Evolutionary conservation across 1,284 basidiomycete species (phyloP).

Genomic region (Phenoliferia sp.): DNA sequence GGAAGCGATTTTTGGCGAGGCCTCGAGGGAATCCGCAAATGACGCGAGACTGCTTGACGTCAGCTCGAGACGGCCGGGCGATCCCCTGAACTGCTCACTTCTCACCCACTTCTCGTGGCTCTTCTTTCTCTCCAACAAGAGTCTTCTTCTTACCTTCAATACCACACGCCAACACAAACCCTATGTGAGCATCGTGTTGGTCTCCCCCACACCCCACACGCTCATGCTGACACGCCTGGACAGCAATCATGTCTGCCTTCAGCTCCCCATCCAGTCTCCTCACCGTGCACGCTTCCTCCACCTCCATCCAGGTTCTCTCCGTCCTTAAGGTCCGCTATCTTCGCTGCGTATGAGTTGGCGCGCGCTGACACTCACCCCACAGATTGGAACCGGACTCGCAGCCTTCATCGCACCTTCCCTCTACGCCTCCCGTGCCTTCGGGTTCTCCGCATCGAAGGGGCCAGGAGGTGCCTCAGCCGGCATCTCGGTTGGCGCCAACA

Average conservation of each 20-base stretch:
- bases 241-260: constrained; percentile 23
- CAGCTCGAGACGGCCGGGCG: neutral
- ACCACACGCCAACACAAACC: neutral
- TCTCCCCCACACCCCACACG: neutral
- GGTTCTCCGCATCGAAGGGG: constrained; percentile 10
- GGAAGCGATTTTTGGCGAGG: too few relatives aligned
- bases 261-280: constrained; percentile 26
- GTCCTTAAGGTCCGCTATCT: constrained; percentile 4
- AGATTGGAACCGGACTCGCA: constrained; percentile 5
- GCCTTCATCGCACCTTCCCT: constrained; percentile 16
- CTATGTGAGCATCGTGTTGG: neutral
- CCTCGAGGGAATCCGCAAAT: too few relatives aligned
- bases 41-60: too few relatives aligned
- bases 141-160: neutral
- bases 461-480: constrained; percentile 9
- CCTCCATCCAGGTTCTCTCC: constrained; percentile 22
- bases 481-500: constrained; percentile 25
- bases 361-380: neutral
- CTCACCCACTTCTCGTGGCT: neutral
- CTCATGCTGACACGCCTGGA: neutral
- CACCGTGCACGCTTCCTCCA: constrained; percentile 27
- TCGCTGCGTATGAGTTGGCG: constrained; percentile 2
- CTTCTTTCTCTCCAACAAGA: neutral
- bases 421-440: constrained; percentile 15
- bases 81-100: neutral